Evolutionary conservation across 495 filamentous ascomycete genomes (phyloP), one percentile per base, ranked within the genome.

Genomic region (Cercophora newfieldiana): DNA sequence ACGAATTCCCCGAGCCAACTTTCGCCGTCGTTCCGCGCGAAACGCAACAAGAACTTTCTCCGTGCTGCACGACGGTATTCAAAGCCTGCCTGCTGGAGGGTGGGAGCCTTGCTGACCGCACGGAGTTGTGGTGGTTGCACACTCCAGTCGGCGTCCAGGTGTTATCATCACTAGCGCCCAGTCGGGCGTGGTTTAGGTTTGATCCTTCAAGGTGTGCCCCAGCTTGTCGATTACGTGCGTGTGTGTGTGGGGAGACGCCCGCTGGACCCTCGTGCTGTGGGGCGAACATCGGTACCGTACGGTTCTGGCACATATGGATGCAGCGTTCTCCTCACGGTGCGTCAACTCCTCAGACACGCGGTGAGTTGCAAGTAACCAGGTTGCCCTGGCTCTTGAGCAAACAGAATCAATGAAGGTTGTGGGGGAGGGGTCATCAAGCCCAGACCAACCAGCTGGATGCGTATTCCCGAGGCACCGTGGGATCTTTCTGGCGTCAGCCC

Each of bases 201-300:
- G 25, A 33, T 58, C 29, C 29, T 33, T 58, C 29, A 30, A 58
- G 55, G 29, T 29, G 26, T 33, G 55, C 55, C 55, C 55, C 51
- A 55, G 51, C 21, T 5, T 16, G 37, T 14, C 10, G 37, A 44
- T 44, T 44, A 44, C 37, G 37, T 44, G 51, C 7, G 49, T 55
- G 51, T 55, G 51, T 22, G 49, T 55, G 51, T 55, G 51, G 51
- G 51, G 51, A 55, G 51, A 26, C 51, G 21, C 51, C 51, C 37
- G 37, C 22, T 55, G 22, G 21, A 28, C 21, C 51, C 26, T 28
- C 51, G 21, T 22, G 19, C 18, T 22, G 49, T 5, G 24, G 49
- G 10, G n/a, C 8, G 51, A 22, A 55, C 21, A 22, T 24, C 21
- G 51, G 51, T 55, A 55, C 51, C 22, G 14, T 3, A 26, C n/a